phyloP scores from a whole-genome alignment of 2,329 filamentous ascomycete species.

The Amphichorda felina region DNA sequence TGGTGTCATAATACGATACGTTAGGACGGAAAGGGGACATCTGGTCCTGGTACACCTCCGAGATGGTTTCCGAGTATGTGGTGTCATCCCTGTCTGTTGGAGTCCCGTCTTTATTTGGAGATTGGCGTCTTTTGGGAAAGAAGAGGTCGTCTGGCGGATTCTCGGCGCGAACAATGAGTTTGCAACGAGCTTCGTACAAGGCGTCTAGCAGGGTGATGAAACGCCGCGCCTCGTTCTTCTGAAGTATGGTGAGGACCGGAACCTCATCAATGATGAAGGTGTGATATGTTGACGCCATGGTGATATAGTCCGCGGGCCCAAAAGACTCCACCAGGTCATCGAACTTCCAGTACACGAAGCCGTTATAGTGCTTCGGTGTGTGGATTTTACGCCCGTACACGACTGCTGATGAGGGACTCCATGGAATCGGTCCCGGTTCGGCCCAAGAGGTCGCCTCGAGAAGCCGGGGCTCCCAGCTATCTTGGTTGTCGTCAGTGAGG shows the following conservation, averaged over 20 bases:
- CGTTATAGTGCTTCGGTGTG: slow-evolving; percentile 45
- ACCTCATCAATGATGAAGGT: slow-evolving; percentile 64
- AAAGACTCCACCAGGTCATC: slow-evolving; percentile 54
- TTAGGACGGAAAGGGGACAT: slow-evolving; percentile 71
- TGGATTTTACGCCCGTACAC: slow-evolving; percentile 53
- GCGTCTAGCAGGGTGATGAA: slow-evolving; percentile 75
- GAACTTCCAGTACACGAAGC: slow-evolving; percentile 56
- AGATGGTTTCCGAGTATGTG: slow-evolving; percentile 30
- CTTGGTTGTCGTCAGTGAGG: slow-evolving; percentile 12
- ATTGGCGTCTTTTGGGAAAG: slow-evolving; percentile 49
- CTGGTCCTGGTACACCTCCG: slow-evolving; percentile 68
- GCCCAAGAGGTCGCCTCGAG: slow-evolving; percentile 11
- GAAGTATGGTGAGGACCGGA: slow-evolving; percentile 51
- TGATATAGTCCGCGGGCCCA: slow-evolving; percentile 74
- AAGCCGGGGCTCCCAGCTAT: slow-evolving; percentile 14
- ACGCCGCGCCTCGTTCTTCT: slow-evolving; percentile 71
- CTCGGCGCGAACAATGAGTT: slow-evolving; percentile 56
- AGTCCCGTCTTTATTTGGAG: slow-evolving; percentile 1
- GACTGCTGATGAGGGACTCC: slow-evolving; percentile 29
- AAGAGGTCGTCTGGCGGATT: slow-evolving; percentile 63
- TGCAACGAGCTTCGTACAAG: slow-evolving; percentile 71
- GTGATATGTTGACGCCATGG: slow-evolving; percentile 67
- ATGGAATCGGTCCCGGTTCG: slow-evolving; percentile 14
- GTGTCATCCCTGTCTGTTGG: slow-evolving; percentile 17
- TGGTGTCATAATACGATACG: slow-evolving; percentile 50